phyloP scores from a whole-genome alignment of 139 green algal species.

The Picochlorum sp. region DNA sequence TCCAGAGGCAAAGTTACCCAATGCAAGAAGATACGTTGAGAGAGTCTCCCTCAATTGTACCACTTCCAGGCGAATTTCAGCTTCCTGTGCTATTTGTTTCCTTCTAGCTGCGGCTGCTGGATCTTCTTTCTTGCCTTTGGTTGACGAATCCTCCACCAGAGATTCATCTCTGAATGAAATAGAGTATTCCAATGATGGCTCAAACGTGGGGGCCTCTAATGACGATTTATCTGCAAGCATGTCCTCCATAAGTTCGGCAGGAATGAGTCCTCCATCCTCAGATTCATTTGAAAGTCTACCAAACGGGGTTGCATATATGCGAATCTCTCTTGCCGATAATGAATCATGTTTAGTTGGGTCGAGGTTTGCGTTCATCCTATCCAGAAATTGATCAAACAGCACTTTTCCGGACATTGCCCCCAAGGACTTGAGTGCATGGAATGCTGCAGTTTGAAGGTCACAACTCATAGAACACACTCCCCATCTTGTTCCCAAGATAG shows the following conservation, averaged over 20 bases:
- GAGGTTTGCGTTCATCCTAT: constrained; percentile 23
- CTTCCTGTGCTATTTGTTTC: constrained; percentile 55
- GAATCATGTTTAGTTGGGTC: constrained; percentile 40
- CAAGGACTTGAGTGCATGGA: constrained; percentile 37
- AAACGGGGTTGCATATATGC: constrained; percentile 52
- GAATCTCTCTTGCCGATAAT: constrained; percentile 38
- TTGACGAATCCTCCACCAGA: background rate
- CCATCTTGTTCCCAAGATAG: no score
- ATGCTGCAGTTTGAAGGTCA: constrained; percentile 14
- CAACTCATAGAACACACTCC: no score
- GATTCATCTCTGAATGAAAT: background rate
- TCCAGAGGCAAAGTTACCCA: constrained; percentile 39
- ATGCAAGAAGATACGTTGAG: constrained; percentile 39
- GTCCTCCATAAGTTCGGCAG: constrained; percentile 20
- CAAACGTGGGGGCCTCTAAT: constrained; percentile 1
- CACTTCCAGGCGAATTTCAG: constrained; percentile 47
- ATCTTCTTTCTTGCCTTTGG: constrained; percentile 32
- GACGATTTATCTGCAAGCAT: constrained; percentile 15
- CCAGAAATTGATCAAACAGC: constrained; percentile 27
- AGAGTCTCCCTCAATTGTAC: constrained; percentile 39
- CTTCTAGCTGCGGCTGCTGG: constrained; percentile 41
- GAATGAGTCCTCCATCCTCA: constrained; percentile 24
- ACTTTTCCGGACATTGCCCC: constrained; percentile 31
- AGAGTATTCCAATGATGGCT: background rate
- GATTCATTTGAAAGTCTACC: constrained; percentile 24